Conservation (phyloP, 208 protist species). For the Phytomonas francai region DNA sequence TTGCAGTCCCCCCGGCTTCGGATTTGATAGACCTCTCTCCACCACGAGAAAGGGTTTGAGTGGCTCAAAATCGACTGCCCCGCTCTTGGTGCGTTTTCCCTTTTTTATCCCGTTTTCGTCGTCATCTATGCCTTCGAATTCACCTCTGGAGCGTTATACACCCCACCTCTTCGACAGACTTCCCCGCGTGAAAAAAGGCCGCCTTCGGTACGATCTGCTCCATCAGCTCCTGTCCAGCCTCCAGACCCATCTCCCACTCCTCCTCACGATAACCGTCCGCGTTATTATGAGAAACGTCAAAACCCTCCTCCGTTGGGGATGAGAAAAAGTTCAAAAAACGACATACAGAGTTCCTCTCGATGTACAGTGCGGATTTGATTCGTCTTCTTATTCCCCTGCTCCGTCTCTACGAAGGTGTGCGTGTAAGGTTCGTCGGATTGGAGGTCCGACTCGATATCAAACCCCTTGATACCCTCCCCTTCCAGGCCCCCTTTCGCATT, state of each 20-base stretch:
- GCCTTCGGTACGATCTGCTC: constrained; percentile 77
- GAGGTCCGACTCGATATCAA: constrained; percentile 77
- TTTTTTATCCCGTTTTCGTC: constrained; percentile 45
- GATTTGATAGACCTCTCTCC: neutral
- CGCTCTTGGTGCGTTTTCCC: neutral
- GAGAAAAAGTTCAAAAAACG: constrained; percentile 93
- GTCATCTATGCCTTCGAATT: constrained; percentile 21
- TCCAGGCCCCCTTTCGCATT: constrained; percentile 60
- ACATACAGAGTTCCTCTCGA: constrained; percentile 71
- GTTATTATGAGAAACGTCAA: too few relatives aligned
- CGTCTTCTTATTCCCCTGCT: constrained; percentile 83
- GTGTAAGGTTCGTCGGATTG: constrained; percentile 71
- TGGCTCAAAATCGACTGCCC: too few relatives aligned
- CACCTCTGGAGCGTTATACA: constrained; percentile 22
- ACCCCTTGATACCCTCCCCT: constrained; percentile 58
- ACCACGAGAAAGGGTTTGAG: too few relatives aligned
- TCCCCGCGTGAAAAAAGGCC: constrained; percentile 85
- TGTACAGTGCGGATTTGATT: constrained; percentile 75
- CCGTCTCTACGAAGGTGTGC: constrained; percentile 78
- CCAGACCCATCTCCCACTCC: constrained; percentile 70
- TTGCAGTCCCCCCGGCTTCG: constrained; percentile 27
- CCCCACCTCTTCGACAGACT: constrained; percentile 57
- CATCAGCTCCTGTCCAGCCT: constrained; percentile 69
- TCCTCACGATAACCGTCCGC: constrained; percentile 50
- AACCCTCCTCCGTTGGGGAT: constrained; percentile 46